Base-by-base conservation (phyloP, 345 rosid genomes). In the Abelmoschus esculentus region DNA sequence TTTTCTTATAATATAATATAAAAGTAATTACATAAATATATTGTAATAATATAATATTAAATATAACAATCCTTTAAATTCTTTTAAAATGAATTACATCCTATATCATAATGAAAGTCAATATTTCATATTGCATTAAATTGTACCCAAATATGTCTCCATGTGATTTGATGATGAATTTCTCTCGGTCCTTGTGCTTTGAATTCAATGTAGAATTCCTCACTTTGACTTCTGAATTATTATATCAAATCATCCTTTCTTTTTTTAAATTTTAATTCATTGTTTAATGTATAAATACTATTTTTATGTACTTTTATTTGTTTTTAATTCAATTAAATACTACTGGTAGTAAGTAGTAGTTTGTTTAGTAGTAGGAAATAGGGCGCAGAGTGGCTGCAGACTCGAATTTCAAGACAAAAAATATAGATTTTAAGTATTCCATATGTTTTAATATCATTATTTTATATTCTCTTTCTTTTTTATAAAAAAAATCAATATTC, bases 151-250 rank as follows among this genome's bases (percentile, higher is more conserved):
- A 34, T 34, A 4, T 34, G 38, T 6, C 38, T 57, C 66, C 62
- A 88, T 83, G 93, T 88, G 93, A 84, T 74, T 66, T 67, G 73
- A 87, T 82, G 89, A 79, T 71, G 3, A 75, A 71, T 71, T 58
- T 17, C 73, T 71, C 65, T 87, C 73, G 92, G 77, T 76, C 77
- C 36, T 18, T 70, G 88, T 79, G 84, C 82, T 80, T 84, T 83
- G 80, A 78, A 80, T 74, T 84, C 78, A 80, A 80, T 73, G 72
- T 78, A 75, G 80, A 78, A 78, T 72, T 81, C 73, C 69, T 73
- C 76, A 32, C 76, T 77, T 86, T 84, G 87, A 83, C 86, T 84
- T 81, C 31, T 49, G 46, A 26, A 10, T 61, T 49, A 68, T 75
- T 74, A 70, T 74, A 1, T 32, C 0, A 10, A 18, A 61, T 53